A percentile compares a stretch with the other conserved stretches of the same genome.
These are phyloP conservation scores for Saturnispora dispora DNA, from an alignment of 805 yeast species.

Conservation along the genomic window DNA sequence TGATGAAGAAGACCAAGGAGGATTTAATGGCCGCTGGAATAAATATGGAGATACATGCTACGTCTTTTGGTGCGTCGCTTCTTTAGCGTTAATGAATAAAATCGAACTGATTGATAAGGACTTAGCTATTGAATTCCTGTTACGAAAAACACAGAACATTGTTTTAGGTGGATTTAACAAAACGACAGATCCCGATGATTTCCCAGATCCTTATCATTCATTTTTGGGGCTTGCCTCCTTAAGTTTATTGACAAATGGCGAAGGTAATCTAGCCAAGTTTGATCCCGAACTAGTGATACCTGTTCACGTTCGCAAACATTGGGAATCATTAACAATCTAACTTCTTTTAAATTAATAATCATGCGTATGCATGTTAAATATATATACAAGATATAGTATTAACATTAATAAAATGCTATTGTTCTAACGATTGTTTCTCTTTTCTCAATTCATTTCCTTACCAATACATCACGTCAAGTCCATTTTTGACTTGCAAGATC, in stretches of 20 bases:
- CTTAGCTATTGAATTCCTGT: slow-evolving; percentile 35
- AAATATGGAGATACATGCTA: slow-evolving; percentile 84
- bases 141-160: slow-evolving; percentile 48
- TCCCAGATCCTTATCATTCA: slow-evolving; percentile 64
- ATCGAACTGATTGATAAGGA: slow-evolving; percentile 28
- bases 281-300: slow-evolving; percentile 21
- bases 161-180: slow-evolving; percentile 74
- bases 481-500: neutral
- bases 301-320: slow-evolving; percentile 12
- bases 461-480: neutral
- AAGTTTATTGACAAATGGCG: slow-evolving; percentile 25
- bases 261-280: slow-evolving; percentile 9
- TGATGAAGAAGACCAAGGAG: slow-evolving; percentile 54
- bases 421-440: neutral
- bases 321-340: slow-evolving; percentile 12
- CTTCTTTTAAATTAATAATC: neutral
- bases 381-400: neutral
- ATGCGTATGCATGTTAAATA: neutral
- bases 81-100: slow-evolving; percentile 37
- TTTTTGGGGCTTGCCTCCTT: slow-evolving; percentile 52
- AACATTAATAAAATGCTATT: neutral
- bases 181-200: slow-evolving; percentile 40
- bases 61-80: slow-evolving; percentile 70
- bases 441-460: neutral
- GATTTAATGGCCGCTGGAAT: slow-evolving; percentile 80